Conservation (phyloP, 306 rosid genomes). For the Calophaca sinica region DNA sequence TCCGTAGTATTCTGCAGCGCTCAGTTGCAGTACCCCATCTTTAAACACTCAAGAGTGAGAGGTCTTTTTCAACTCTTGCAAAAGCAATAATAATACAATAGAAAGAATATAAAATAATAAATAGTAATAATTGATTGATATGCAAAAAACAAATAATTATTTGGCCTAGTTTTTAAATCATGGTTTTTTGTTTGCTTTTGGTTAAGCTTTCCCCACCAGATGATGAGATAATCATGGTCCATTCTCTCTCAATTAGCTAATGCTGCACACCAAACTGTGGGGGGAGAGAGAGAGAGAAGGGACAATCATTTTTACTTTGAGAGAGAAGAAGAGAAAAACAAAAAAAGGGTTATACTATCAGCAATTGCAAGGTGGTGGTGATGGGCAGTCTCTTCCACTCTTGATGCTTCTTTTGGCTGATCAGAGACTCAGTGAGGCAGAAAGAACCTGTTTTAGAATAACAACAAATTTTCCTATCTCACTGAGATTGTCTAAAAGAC, state of each 20-base stretch:
- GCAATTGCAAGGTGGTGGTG: constrained; percentile 34
- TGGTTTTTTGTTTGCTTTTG: constrained; percentile 70
- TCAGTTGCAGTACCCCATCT: constrained; percentile 50
- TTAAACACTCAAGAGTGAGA: constrained; percentile 50
- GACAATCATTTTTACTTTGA: not conserved
- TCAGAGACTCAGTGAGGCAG: constrained; percentile 57
- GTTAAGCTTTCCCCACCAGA: constrained; percentile 72
- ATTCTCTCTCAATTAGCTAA: constrained; percentile 63
- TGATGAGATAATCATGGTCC: constrained; percentile 93
- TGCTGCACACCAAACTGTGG: constrained; percentile 65
- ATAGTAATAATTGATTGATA: constrained; percentile 9
- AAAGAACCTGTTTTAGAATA: constrained; percentile 59
- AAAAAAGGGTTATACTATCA: constrained; percentile 46
- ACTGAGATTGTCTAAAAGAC: constrained; percentile 52
- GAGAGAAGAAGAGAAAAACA: constrained; percentile 37
- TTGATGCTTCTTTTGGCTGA: constrained; percentile 60
- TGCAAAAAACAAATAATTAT: constrained; percentile 9
- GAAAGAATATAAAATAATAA: not conserved
- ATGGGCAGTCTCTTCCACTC: constrained; percentile 49
- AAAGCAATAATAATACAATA: constrained; percentile 4
- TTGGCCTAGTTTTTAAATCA: constrained; percentile 27
- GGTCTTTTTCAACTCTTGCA: constrained; percentile 74
- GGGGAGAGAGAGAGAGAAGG: constrained; percentile 33
- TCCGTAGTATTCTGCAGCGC: constrained; percentile 62
- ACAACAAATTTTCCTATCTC: constrained; percentile 58